These are phyloP conservation scores for Oryza coarctata DNA, from an alignment of 176 grass and related monocot genomes.

Conservation along the genomic window DNA sequence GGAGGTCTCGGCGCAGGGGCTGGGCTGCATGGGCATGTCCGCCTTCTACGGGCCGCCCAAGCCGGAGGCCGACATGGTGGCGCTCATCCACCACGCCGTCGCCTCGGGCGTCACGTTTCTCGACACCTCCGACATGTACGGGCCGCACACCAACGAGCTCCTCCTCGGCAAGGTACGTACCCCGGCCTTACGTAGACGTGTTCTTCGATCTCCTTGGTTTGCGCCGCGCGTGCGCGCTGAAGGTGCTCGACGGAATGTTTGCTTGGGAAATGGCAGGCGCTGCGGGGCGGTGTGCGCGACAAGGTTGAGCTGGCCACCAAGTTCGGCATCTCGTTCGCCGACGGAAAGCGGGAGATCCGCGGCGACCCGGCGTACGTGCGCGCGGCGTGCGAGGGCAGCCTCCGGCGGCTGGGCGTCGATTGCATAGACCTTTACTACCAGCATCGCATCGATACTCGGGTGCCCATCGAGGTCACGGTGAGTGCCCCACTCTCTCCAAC, in stretches of 20 bases:
- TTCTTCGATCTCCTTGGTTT: no score
- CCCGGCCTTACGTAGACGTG: no score
- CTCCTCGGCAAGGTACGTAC: constrained; percentile 64
- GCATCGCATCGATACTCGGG: constrained; percentile 43
- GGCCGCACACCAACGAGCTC: constrained; percentile 76
- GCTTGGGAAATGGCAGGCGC: constrained; percentile 33
- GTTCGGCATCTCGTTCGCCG: constrained; percentile 16
- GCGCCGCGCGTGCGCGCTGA: neutral
- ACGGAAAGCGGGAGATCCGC: constrained; percentile 10
- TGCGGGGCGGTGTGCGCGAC: constrained; percentile 9
- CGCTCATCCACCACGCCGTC: constrained; percentile 53
- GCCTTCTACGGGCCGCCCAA: constrained; percentile 38
- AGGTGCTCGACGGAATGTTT: constrained; percentile 26
- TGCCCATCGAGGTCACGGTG: constrained; percentile 61
- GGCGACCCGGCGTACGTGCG: constrained; percentile 55
- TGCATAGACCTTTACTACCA: constrained; percentile 73
- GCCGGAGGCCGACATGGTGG: constrained; percentile 58
- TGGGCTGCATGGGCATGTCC: constrained; percentile 91
- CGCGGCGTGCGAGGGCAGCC: constrained; percentile 43
- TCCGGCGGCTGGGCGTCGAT: constrained; percentile 45
- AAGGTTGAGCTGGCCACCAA: constrained; percentile 52
- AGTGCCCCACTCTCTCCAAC: neutral
- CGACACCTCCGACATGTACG: constrained; percentile 80
- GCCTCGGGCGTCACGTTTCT: constrained; percentile 66
- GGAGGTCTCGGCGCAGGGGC: constrained; percentile 72